These are phyloP conservation scores for Sphaerostilbella broomeana DNA, from an alignment of 2,329 filamentous ascomycete species.

Conservation along the genomic window DNA sequence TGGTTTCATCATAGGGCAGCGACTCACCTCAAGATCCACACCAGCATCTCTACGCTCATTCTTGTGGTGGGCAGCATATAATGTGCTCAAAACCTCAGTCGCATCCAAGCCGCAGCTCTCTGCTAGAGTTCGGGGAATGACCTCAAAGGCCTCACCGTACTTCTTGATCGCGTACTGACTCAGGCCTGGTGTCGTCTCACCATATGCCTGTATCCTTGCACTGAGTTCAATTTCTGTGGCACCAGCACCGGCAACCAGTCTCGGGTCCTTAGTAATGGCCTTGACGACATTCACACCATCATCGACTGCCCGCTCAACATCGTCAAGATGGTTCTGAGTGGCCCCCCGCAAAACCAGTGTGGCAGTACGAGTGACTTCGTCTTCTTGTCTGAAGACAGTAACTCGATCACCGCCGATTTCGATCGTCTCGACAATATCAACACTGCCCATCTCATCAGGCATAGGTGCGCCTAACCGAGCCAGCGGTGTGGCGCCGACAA, in stretches of 20 bases:
- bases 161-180: conserved; percentile 97
- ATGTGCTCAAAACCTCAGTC: conserved; percentile 86
- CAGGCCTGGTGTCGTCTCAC: conserved; percentile 86
- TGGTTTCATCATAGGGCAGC: too few relatives aligned
- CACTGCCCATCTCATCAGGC: conserved; percentile 97
- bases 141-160: conserved; percentile 95
- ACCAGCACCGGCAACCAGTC: conserved; percentile 88
- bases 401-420: conserved; percentile 98
- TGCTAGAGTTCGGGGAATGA: conserved; percentile 86
- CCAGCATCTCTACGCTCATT: conserved; percentile 84
- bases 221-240: conserved; percentile 92
- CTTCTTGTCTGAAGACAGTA: conserved; percentile 96
- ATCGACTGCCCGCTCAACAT: conserved; percentile 93
- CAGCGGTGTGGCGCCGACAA: conserved; percentile 93
- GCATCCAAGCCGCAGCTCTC: conserved; percentile 94
- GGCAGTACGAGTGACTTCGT: conserved; percentile 83
- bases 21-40: conserved; percentile 75
- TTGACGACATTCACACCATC: conserved; percentile 98
- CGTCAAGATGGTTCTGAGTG: conserved; percentile 96
- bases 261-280: conserved; percentile 88
- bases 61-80: conserved; percentile 91
- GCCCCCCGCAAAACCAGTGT: conserved; percentile 92
- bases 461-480: conserved; percentile 93
- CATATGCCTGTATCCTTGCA: conserved; percentile 82
- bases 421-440: conserved; percentile 92